A percentile compares a stretch with the other conserved stretches of the same genome.
Evolutionary conservation across 768 basidiomycete species (phyloP).

Genomic region (Cystofilobasidium macerans): DNA sequence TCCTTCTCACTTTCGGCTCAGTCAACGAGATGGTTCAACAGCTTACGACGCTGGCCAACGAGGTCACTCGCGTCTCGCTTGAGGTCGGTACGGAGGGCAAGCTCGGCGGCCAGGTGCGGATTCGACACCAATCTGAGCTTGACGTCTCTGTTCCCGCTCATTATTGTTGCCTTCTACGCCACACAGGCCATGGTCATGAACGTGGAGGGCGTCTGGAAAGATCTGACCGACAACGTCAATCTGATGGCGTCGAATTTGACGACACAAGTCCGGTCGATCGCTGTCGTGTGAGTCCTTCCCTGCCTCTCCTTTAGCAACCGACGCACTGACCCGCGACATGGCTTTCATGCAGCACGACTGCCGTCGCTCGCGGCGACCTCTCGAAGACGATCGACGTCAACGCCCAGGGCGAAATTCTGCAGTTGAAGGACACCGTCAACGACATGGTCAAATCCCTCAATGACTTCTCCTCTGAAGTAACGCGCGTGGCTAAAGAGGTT

Average conservation of each 20-base stretch:
- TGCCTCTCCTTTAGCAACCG: background rate
- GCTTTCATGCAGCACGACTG: slow-evolving; percentile 35
- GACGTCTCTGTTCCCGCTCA: too few relatives aligned
- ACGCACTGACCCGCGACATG: background rate
- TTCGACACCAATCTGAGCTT: background rate
- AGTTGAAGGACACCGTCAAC: slow-evolving; percentile 43
- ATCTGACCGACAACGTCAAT: slow-evolving; percentile 17
- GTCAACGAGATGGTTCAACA: slow-evolving; percentile 91
- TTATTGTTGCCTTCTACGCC: background rate
- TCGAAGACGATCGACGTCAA: slow-evolving; percentile 77
- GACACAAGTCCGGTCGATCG: slow-evolving; percentile 13
- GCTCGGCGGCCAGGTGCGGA: slow-evolving; percentile 69
- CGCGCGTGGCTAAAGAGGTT: slow-evolving; percentile 43
- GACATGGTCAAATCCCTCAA: slow-evolving; percentile 33
- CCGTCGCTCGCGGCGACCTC: slow-evolving; percentile 81
- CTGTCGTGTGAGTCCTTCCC: slow-evolving; percentile 6
- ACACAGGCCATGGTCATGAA: slow-evolving; percentile 6
- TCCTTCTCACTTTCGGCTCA: slow-evolving; percentile 39
- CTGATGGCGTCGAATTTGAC: slow-evolving; percentile 14
- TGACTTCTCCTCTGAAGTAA: slow-evolving; percentile 42
- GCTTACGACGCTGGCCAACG: slow-evolving; percentile 50
- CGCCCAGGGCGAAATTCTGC: slow-evolving; percentile 90
- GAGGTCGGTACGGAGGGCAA: slow-evolving; percentile 98
- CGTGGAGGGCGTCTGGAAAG: slow-evolving; percentile 20
- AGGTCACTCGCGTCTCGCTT: slow-evolving; percentile 64